Evolutionary conservation across 441 rosid species (phyloP).

Genomic region (Erysimum cheiri): DNA sequence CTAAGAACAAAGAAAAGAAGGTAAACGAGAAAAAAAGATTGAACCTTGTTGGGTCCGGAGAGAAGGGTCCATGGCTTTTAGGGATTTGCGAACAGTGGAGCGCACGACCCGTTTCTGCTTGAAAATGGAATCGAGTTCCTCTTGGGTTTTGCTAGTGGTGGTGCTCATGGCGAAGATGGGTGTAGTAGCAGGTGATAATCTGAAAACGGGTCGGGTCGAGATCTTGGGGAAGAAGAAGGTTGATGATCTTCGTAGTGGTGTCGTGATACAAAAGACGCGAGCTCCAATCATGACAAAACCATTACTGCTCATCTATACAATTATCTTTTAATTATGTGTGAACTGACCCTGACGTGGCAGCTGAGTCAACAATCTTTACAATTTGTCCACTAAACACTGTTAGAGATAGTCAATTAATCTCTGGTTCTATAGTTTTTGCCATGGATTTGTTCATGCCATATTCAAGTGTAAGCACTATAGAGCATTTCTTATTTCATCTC

Average conservation of each 20-base stretch:
- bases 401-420: too few species aligned
- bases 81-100: slow-evolving; percentile 68
- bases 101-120: slow-evolving; percentile 68
- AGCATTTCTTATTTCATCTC: too few species aligned
- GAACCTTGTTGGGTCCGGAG: slow-evolving; percentile 72
- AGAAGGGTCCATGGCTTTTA: slow-evolving; percentile 79
- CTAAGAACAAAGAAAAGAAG: neutral
- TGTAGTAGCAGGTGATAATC: slow-evolving; percentile 4
- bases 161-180: slow-evolving; percentile 46
- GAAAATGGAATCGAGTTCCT: slow-evolving; percentile 58
- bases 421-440: too few species aligned
- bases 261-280: slow-evolving; percentile 40
- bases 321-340: too few species aligned
- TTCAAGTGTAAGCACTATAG: too few species aligned
- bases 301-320: too few species aligned
- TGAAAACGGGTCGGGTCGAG: slow-evolving; percentile 38
- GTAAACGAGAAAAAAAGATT: neutral
- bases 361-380: too few species aligned
- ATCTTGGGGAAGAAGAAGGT: slow-evolving; percentile 34
- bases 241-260: slow-evolving; percentile 21
- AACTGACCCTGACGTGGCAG: too few species aligned
- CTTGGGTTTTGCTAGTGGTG: slow-evolving; percentile 36
- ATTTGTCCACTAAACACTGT: too few species aligned
- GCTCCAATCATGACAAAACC: slow-evolving; percentile 32
- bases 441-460: too few species aligned